Evolutionary conservation across 1,284 basidiomycete species (phyloP).

Genomic region (Jaminaea rosea): DNA sequence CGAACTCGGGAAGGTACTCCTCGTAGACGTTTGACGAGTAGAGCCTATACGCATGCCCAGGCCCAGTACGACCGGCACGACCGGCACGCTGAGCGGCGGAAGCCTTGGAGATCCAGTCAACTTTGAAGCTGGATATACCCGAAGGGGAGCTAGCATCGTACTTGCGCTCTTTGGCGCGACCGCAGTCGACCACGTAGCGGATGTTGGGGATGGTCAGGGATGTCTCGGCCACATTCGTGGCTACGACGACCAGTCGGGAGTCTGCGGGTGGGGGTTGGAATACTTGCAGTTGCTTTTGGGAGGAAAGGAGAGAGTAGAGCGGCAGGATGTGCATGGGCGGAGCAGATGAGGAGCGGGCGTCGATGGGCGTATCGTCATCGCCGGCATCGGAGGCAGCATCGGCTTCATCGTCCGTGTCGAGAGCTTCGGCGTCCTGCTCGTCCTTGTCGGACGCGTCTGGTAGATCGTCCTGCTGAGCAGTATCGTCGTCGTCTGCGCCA

Average conservation of each 20-base stretch:
- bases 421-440: slow-evolving; percentile 49
- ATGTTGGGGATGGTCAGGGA: slow-evolving; percentile 70
- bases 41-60: slow-evolving; percentile 68
- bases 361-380: background rate
- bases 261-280: slow-evolving; percentile 61
- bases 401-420: slow-evolving; percentile 24
- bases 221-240: slow-evolving; percentile 71
- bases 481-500: slow-evolving; percentile 53
- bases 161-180: slow-evolving; percentile 71
- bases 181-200: slow-evolving; percentile 66
- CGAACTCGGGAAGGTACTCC: slow-evolving; percentile 78
- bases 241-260: slow-evolving; percentile 61
- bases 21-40: slow-evolving; percentile 74
- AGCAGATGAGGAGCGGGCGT: no score
- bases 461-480: slow-evolving; percentile 31
- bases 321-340: slow-evolving; percentile 59
- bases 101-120: slow-evolving; percentile 68
- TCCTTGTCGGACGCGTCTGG: slow-evolving; percentile 45
- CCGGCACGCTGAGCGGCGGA: slow-evolving; percentile 65
- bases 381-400: slow-evolving; percentile 24
- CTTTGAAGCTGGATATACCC: slow-evolving; percentile 64
- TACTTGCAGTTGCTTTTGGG: slow-evolving; percentile 65
- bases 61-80: slow-evolving; percentile 67
- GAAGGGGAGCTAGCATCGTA: slow-evolving; percentile 55
- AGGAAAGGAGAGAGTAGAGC: slow-evolving; percentile 63